Conservation (phyloP, 2,329 filamentous ascomycete genomes). For the Alternaria gansuensis region DNA sequence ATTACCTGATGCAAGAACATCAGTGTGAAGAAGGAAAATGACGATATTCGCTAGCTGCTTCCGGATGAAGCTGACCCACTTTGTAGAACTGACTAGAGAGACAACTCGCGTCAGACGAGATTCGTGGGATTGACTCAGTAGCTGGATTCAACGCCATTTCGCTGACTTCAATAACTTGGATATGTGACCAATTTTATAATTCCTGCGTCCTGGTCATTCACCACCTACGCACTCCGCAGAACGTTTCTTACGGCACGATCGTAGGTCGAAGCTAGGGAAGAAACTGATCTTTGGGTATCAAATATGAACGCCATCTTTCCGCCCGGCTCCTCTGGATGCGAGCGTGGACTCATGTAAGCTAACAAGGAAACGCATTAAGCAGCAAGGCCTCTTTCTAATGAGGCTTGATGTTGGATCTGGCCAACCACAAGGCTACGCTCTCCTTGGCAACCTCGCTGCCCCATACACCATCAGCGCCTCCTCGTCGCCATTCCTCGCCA, state of each 20-base stretch:
- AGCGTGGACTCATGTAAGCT: not conserved
- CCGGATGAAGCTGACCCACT: not conserved
- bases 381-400: conserved; percentile 29
- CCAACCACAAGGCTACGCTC: conserved; percentile 69
- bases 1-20: not conserved
- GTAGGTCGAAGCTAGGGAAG: conserved; percentile 5
- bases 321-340: conserved; percentile 1
- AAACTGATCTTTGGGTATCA: conserved; percentile 28
- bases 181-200: not conserved
- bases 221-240: not conserved
- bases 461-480: conserved; percentile 70
- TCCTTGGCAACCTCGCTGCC: conserved; percentile 68
- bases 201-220: not conserved
- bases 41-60: not conserved
- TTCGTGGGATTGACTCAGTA: not conserved
- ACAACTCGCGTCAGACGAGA: not conserved
- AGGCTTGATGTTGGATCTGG: conserved; percentile 48
- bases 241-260: not conserved
- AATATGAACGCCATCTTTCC: conserved; percentile 22
- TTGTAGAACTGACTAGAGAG: not conserved
- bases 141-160: not conserved
- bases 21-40: not conserved
- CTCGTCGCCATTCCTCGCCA: conserved; percentile 74
- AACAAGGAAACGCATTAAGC: conserved; percentile 4
- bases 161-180: not conserved